Evolutionary conservation across 176 grass and related monocot species (phyloP).

Genomic region (Alopecurus myosuroides): DNA sequence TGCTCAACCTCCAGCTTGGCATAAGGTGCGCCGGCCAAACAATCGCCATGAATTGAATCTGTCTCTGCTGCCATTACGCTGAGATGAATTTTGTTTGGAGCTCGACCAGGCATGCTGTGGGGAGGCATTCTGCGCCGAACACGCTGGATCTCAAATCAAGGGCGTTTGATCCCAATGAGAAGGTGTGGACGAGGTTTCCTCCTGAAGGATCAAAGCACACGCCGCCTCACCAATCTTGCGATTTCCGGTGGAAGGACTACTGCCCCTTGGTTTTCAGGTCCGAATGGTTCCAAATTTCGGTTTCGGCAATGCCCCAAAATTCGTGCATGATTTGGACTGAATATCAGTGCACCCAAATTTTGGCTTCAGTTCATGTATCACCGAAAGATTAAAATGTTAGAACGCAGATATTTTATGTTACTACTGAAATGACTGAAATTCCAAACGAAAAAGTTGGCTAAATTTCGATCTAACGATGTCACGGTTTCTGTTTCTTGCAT

Average conservation of each 20-base stretch:
- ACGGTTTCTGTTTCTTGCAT: too few relatives aligned
- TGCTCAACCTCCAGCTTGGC: conserved; percentile 92
- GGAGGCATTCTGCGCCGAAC: conserved; percentile 48
- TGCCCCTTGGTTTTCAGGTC: conserved; percentile 88
- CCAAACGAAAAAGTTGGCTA: too few relatives aligned
- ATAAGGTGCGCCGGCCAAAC: conserved; percentile 47
- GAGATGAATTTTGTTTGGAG: background rate
- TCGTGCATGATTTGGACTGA: background rate
- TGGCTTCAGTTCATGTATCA: too few relatives aligned
- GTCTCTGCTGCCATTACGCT: background rate
- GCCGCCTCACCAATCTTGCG: conserved; percentile 73
- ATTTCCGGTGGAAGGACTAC: conserved; percentile 92
- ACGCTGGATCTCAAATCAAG: conserved; percentile 70
- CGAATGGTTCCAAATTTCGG: background rate
- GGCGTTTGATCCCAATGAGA: conserved; percentile 87
- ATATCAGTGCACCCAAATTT: background rate
- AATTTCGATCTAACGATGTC: too few relatives aligned
- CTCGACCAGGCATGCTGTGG: conserved; percentile 63
- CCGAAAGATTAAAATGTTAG: too few relatives aligned
- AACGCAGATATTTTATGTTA: background rate
- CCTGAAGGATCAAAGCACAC: conserved; percentile 80
- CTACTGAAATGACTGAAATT: background rate
- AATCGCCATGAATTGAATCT: background rate
- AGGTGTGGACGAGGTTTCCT: conserved; percentile 86
- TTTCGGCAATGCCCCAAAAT: too few relatives aligned